phyloP scores from a whole-genome alignment of 257 asterid genomes.

The Solanum pennellii region DNA sequence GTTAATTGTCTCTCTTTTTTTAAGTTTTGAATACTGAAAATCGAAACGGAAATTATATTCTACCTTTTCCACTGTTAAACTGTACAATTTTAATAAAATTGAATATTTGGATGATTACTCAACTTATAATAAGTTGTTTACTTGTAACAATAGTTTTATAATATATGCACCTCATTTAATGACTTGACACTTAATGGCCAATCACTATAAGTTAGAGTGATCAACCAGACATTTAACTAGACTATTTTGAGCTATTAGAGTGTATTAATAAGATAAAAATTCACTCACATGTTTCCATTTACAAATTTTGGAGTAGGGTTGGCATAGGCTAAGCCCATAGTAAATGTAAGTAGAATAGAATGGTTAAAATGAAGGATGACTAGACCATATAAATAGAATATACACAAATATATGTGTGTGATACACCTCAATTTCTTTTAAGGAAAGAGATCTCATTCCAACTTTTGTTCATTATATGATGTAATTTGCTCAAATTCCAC shows the following conservation, averaged over 20 bases:
- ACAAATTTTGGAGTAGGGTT: neutral
- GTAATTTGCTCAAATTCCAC: neutral
- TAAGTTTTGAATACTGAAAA: neutral
- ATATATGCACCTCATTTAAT: neutral
- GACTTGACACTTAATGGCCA: neutral
- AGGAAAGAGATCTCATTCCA: neutral
- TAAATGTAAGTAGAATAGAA: neutral
- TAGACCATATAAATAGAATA: neutral
- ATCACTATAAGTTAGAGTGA: neutral
- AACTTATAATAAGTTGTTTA: neutral
- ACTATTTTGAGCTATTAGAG: neutral
- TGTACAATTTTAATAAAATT: neutral
- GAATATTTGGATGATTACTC: neutral
- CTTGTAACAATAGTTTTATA: neutral
- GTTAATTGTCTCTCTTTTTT: too few relatives aligned
- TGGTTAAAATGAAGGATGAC: neutral
- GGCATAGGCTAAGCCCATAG: neutral
- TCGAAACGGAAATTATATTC: neutral
- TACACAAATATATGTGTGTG: neutral
- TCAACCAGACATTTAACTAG: neutral
- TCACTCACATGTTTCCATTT: neutral
- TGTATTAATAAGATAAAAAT: neutral
- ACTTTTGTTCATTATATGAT: neutral
- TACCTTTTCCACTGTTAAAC: neutral
- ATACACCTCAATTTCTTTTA: neutral